A percentile compares a stretch with the other conserved stretches of the same genome.
Conservation (phyloP, 495 filamentous ascomycete species). For the Amniculicola lignicola region DNA sequence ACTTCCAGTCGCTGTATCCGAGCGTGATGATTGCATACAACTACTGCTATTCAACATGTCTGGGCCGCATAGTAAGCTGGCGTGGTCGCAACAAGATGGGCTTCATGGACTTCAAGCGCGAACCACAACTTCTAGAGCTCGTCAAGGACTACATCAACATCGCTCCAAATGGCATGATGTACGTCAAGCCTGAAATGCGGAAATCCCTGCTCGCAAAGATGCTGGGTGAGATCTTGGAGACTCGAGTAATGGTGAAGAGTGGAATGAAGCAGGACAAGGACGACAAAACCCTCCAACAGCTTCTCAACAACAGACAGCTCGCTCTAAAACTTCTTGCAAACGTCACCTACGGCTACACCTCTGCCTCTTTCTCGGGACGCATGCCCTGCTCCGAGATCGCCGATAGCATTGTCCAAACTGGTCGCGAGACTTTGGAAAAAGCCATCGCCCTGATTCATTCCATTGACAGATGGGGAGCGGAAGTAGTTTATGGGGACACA, state of each 20-base stretch:
- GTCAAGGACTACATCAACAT: conserved; percentile 87
- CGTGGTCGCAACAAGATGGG: conserved; percentile 92
- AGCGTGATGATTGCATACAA: conserved; percentile 99
- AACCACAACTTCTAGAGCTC: conserved; percentile 70
- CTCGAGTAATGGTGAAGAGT: conserved; percentile 94
- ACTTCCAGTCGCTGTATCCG: conserved; percentile 95
- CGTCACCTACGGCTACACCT: conserved; percentile 97
- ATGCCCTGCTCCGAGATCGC: conserved; percentile 99
- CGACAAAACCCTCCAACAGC: conserved; percentile 78
- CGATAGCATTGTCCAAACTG: conserved; percentile 96
- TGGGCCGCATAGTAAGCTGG: conserved; percentile 82
- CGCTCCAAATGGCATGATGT: conserved; percentile 95
- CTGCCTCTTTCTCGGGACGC: conserved; percentile 87
- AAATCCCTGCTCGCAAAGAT: conserved; percentile 94
- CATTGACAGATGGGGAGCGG: conserved; percentile 79
- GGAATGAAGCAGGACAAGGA: conserved; percentile 95
- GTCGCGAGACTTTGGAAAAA: conserved; percentile 88
- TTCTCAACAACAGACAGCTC: conserved; percentile 90
- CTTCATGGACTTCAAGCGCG: conserved; percentile 76
- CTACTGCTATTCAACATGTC: conserved; percentile 96
- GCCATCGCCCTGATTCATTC: conserved; percentile 92
- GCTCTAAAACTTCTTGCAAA: conserved; percentile 97
- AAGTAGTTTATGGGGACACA: conserved; percentile 97
- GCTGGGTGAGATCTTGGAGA: conserved; percentile 93
- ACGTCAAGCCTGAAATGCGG: conserved; percentile 76